Percentiles rank a stretch among this genome's conserved stretches.
phyloP scores from a whole-genome alignment of 75 land plant species.

The Cryptomeria japonica region DNA sequence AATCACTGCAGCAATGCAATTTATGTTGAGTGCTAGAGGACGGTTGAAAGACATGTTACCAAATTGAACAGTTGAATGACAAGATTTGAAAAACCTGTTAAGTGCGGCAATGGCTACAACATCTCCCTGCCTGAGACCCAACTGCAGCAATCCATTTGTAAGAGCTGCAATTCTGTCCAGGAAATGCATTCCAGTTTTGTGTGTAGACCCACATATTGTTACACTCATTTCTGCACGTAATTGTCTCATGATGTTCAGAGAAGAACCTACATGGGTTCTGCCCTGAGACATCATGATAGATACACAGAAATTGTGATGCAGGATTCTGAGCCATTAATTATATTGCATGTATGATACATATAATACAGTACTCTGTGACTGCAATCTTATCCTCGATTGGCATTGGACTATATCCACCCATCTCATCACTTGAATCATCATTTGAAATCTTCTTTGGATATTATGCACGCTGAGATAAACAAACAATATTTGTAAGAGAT shows the following conservation, averaged over 20 bases:
- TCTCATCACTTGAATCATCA: too few relatives aligned
- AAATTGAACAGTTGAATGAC: neutral
- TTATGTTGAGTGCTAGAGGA: neutral
- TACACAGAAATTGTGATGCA: neutral
- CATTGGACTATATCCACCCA: neutral
- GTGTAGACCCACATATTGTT: slow-evolving; percentile 27
- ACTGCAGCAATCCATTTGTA: slow-evolving; percentile 48
- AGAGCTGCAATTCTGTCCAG: slow-evolving; percentile 45
- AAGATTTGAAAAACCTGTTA: slow-evolving; percentile 59
- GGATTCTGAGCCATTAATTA: neutral
- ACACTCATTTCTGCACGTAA: slow-evolving; percentile 11
- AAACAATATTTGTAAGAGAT: too few relatives aligned
- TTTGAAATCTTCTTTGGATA: too few relatives aligned
- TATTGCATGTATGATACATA: neutral
- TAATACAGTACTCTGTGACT: neutral
- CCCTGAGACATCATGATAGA: neutral
- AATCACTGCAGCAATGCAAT: slow-evolving; percentile 53
- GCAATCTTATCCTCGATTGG: neutral
- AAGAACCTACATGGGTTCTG: slow-evolving; percentile 1
- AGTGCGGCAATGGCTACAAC: slow-evolving; percentile 87
- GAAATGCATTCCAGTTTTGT: slow-evolving; percentile 55
- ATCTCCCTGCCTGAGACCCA: slow-evolving; percentile 58
- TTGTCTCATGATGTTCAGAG: neutral
- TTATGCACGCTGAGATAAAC: too few relatives aligned
- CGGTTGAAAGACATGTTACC: too few relatives aligned